These are phyloP conservation scores for Kazachstania bromeliacearum DNA, from an alignment of 805 yeast species.

Conservation along the genomic window DNA sequence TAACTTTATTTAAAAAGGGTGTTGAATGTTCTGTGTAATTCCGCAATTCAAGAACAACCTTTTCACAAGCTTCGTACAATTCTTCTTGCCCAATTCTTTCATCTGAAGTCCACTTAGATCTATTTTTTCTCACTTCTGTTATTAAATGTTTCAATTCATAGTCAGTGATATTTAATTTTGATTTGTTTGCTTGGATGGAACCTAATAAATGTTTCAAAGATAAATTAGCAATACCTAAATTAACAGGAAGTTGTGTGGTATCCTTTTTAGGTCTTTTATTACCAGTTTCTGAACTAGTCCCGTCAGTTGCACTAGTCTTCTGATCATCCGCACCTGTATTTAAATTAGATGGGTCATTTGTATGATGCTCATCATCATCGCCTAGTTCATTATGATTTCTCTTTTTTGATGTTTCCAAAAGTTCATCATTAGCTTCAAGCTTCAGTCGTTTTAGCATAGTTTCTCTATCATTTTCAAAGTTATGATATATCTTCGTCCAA, in stretches of 20 bases:
- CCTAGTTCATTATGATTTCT: conserved; percentile 17
- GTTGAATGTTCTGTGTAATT: conserved; percentile 94
- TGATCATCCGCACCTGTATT: neutral
- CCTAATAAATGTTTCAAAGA: conserved; percentile 72
- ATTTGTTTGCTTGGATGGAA: conserved; percentile 70
- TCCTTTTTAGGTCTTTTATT: conserved; percentile 18
- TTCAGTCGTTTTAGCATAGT: conserved; percentile 66
- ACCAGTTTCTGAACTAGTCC: conserved; percentile 9
- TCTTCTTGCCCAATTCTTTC: conserved; percentile 96
- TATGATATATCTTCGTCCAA: conserved; percentile 66
- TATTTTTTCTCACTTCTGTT: conserved; percentile 85
- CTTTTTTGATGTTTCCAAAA: conserved; percentile 34
- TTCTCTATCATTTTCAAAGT: conserved; percentile 65
- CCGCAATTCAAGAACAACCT: conserved; percentile 81
- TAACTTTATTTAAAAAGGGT: conserved; percentile 90
- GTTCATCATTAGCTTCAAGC: conserved; percentile 71
- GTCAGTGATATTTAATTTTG: conserved; percentile 66
- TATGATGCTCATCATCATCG: conserved; percentile 11
- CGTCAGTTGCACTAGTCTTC: conserved; percentile 11
- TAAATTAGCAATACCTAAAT: conserved; percentile 64
- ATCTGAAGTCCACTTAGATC: conserved; percentile 97
- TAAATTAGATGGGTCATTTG: conserved; percentile 2
- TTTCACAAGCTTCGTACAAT: conserved; percentile 93
- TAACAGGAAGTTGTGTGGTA: conserved; percentile 30
- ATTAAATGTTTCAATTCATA: conserved; percentile 74